A percentile compares a stretch with the other conserved stretches of the same genome.
Evolutionary conservation across 192 early-diverging fungal genomes (phyloP).

Genomic region (Coemansia asiatica): DNA sequence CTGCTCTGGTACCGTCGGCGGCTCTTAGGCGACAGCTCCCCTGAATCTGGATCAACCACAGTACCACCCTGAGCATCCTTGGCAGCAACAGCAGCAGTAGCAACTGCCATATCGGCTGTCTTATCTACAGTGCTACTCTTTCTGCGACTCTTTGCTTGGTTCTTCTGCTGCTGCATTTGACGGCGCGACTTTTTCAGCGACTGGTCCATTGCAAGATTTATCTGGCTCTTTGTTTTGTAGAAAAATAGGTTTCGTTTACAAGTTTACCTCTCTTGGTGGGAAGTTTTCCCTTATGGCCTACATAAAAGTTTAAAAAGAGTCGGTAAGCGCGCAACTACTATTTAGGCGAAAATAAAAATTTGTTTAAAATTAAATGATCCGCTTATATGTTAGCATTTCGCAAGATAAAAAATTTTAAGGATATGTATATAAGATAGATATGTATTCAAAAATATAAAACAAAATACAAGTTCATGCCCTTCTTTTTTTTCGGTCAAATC

Average conservation of each 20-base stretch:
- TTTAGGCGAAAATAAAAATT: not conserved
- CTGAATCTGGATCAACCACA: constrained; percentile 6
- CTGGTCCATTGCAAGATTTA: not conserved
- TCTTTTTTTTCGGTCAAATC: no score
- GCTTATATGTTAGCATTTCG: no score
- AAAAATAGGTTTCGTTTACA: not conserved
- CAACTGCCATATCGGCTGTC: not conserved
- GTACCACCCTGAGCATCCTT: not conserved
- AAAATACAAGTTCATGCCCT: no score
- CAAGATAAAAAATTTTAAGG: not conserved
- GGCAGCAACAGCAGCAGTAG: not conserved
- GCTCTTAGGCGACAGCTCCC: constrained; percentile 38
- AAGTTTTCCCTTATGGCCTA: not conserved
- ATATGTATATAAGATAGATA: not conserved
- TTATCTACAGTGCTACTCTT: not conserved
- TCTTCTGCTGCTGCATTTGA: not conserved
- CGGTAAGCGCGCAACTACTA: not conserved
- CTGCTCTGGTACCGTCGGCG: constrained; percentile 47
- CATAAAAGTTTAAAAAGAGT: not conserved
- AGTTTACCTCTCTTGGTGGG: not conserved
- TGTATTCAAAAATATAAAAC: no score
- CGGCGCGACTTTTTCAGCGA: not conserved
- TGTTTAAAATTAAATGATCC: not conserved
- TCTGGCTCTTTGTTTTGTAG: not conserved
- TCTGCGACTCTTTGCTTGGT: not conserved